Evolutionary conservation across 2,329 filamentous ascomycete species (phyloP).

Genomic region (Fusarium tricinctum): DNA sequence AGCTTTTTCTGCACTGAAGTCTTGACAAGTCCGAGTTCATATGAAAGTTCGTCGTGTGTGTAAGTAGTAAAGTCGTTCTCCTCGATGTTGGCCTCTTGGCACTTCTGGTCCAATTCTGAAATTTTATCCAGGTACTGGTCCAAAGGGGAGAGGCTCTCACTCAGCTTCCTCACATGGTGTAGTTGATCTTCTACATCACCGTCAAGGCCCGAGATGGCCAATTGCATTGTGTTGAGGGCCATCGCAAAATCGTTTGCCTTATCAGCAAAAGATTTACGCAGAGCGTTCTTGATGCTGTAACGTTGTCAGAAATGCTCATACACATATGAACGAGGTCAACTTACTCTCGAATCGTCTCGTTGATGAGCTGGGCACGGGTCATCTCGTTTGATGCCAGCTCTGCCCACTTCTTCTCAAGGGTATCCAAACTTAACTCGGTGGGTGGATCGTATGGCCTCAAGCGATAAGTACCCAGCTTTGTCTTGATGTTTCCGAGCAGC

Average conservation of each 20-base stretch:
- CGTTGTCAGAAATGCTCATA: constrained; percentile 48
- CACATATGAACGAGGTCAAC: constrained; percentile 49
- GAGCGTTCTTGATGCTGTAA: constrained; percentile 88
- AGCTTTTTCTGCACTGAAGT: constrained; percentile 96
- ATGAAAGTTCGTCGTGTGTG: constrained; percentile 94
- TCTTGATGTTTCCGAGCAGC: constrained; percentile 97
- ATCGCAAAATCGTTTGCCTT: constrained; percentile 98
- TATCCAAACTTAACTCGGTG: constrained; percentile 82
- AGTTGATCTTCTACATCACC: constrained; percentile 97
- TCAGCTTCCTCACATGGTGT: constrained; percentile 86
- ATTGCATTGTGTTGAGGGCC: constrained; percentile 92
- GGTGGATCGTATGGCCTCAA: constrained; percentile 93
- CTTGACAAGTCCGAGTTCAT: constrained; percentile 92
- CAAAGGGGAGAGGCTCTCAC: constrained; percentile 87
- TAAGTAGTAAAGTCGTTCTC: constrained; percentile 99
- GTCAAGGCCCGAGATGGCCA: constrained; percentile 96
- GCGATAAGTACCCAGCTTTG: constrained; percentile 95
- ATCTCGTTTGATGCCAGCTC: constrained; percentile 86
- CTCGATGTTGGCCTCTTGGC: constrained; percentile 96
- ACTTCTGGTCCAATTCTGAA: constrained; percentile 86
- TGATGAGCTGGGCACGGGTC: constrained; percentile 90
- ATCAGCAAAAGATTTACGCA: constrained; percentile 93
- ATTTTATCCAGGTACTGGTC: constrained; percentile 93
- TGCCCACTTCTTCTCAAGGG: constrained; percentile 86
- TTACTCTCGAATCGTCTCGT: constrained; percentile 96